phyloP scores from a whole-genome alignment of 2,329 filamentous ascomycete species.

The Talaromyces sp. region DNA sequence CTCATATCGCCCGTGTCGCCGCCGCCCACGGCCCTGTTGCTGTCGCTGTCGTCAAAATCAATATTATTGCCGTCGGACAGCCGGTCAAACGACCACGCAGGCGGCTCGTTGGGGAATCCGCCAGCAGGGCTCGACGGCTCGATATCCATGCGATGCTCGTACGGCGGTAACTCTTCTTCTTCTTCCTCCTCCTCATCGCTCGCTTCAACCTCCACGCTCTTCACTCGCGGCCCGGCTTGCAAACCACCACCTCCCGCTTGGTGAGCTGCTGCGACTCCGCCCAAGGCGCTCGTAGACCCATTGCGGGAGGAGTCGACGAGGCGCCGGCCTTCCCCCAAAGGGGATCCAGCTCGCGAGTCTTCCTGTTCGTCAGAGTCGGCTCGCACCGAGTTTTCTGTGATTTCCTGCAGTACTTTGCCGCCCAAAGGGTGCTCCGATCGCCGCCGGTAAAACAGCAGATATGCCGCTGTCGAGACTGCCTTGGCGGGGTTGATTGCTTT shows the following conservation, averaged over 20 bases:
- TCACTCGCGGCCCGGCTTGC: constrained; percentile 34
- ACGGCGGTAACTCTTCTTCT: constrained; percentile 24
- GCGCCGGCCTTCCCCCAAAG: constrained; percentile 77
- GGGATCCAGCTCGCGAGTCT: constrained; percentile 41
- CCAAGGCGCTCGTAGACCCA: constrained; percentile 88
- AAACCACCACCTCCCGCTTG: constrained; percentile 59
- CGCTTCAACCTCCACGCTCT: constrained; percentile 21
- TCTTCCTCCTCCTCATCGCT: constrained; percentile 19
- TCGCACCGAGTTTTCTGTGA: constrained; percentile 59
- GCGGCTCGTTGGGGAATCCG: constrained; percentile 11
- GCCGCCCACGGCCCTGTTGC: constrained; percentile 35
- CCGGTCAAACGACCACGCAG: constrained; percentile 34
- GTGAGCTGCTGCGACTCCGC: constrained; percentile 70
- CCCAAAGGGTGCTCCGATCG: constrained; percentile 73
- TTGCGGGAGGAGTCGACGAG: constrained; percentile 80
- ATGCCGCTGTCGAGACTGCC: constrained; percentile 72
- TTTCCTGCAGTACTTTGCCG: constrained; percentile 65
- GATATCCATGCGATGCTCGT: constrained; percentile 23
- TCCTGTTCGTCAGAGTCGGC: constrained; percentile 42
- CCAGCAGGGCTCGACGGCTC: constrained; percentile 22
- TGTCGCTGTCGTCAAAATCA: constrained; percentile 30
- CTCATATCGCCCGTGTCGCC: constrained; percentile 29
- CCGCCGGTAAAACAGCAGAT: constrained; percentile 92
- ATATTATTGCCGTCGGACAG: constrained; percentile 25
- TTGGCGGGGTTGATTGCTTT: constrained; percentile 54